These are phyloP conservation scores for Penicillium nucicola DNA, from an alignment of 495 filamentous ascomycete genomes.

Conservation along the genomic window DNA sequence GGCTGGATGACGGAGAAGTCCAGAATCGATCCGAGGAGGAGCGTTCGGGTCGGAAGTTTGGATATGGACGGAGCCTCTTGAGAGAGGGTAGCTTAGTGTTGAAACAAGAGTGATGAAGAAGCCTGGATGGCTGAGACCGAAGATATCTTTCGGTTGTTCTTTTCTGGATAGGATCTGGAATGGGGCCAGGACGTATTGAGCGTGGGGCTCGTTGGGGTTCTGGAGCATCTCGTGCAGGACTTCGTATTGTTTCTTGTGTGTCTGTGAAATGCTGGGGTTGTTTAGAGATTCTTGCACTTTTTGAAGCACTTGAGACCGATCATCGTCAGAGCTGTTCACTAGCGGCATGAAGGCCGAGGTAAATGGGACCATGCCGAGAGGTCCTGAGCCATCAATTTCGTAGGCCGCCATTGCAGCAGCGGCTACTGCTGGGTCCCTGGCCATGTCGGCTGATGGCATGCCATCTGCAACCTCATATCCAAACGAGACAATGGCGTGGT, in stretches of 20 bases:
- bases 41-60: constrained; percentile 22
- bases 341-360: constrained; percentile 19
- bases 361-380: constrained; percentile 14
- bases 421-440: constrained; percentile 6
- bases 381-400: constrained; percentile 15
- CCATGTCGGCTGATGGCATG: constrained; percentile 11
- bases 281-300: neutral
- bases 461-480: constrained; percentile 14
- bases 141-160: constrained; percentile 8
- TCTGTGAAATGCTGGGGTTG: neutral
- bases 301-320: neutral
- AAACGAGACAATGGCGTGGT: constrained; percentile 30
- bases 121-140: constrained; percentile 14
- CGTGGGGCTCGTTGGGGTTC: constrained; percentile 11
- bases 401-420: constrained; percentile 20
- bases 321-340: neutral
- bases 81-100: constrained; percentile 46
- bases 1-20: constrained; percentile 40
- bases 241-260: constrained; percentile 11
- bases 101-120: constrained; percentile 40
- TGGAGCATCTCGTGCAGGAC: constrained; percentile 3
- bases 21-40: constrained; percentile 43
- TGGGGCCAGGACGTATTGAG: constrained; percentile 17
- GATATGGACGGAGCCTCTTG: constrained; percentile 54
- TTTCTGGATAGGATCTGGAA: constrained; percentile 10